Evolutionary conservation across 225 moss, liverwort and hornwort genomes (phyloP), one percentile per base, ranked within the genome.

Genomic region (Takakia lepidozioides): DNA sequence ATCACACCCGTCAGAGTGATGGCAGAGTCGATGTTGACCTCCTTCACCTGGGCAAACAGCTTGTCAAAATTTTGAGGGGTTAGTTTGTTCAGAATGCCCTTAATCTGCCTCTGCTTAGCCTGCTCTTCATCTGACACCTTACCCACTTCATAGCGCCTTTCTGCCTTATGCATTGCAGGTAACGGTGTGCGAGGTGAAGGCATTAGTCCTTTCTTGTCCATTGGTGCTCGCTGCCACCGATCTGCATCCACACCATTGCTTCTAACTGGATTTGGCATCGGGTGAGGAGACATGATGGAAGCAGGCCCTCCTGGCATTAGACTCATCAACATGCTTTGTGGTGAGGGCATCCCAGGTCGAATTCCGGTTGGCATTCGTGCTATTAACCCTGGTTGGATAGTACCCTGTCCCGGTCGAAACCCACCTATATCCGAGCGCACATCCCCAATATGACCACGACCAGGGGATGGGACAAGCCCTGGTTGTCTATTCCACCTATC

Each of bases 61-160:
- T 87, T 87, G 53, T 98, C 95, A 42, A 98, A 98, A 62, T 98
- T 98, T 66, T 98, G 95, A 38, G 95, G 95, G 15, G 95, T 98
- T 36, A 98, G 80, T 71, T 98, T 91, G 62, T 98, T 98, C 63
- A 98, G 28, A 43, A 98, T 84, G 28, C 87, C 81, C 65, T 98
- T 98, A 18, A 98, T 70, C 51, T 75, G 59, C 65, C 95, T 85
- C 74, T 91, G 95, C 75, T 98, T 98, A 10, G 52, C 46, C 36
- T 84, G 67, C 71, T 98, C 95, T 49, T 98, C 95, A 57, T 91
- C 95, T 9, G 95, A 90, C 42, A 44, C 60, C 66, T 66, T 91
- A 2, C 95, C 95, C 36, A 87, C 87, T 80, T 91, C 90, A 59
- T 98, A 91, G 36, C 84, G 60, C 7, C 60, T 98, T 45, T 91